A percentile compares a stretch with the other conserved stretches of the same genome.
Conservation (phyloP, 208 protist species). For the Leishmania arabica region DNA sequence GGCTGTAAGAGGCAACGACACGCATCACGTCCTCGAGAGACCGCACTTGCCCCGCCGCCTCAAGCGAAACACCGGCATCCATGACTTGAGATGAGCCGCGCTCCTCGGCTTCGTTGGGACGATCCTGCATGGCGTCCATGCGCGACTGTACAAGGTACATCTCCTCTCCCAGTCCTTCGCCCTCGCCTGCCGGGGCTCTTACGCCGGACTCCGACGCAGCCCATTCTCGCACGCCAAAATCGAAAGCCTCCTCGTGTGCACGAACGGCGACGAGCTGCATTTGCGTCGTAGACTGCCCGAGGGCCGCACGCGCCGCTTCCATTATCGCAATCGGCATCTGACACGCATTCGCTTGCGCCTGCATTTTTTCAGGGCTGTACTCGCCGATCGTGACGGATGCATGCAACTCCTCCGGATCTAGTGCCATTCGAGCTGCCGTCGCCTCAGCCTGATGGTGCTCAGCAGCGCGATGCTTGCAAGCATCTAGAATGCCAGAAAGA, state of each 20-base stretch:
- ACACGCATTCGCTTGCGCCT: neutral
- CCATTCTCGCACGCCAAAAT: neutral
- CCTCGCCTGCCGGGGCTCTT: neutral
- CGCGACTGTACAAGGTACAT: neutral
- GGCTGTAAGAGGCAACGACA: neutral
- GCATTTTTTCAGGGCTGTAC: neutral
- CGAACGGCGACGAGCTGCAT: neutral
- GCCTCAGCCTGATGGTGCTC: neutral
- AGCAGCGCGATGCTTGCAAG: neutral
- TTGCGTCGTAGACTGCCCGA: neutral
- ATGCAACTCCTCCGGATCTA: neutral
- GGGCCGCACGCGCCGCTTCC: neutral
- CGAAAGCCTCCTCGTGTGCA: neutral
- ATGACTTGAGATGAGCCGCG: neutral
- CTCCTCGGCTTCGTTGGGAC: neutral
- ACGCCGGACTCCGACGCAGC: neutral
- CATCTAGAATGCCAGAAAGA: slow-evolving; percentile 1
- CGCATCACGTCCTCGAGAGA: slow-evolving; percentile 6
- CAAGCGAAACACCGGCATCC: neutral
- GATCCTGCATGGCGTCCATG: neutral
- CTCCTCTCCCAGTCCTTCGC: neutral
- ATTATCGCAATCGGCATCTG: neutral
- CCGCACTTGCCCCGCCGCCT: slow-evolving; percentile 1
- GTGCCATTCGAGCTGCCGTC: neutral
- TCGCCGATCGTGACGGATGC: neutral